These are phyloP conservation scores for Groenewaldozyma auringiensis DNA, from an alignment of 1,139 yeast species.

Conservation along the genomic window DNA sequence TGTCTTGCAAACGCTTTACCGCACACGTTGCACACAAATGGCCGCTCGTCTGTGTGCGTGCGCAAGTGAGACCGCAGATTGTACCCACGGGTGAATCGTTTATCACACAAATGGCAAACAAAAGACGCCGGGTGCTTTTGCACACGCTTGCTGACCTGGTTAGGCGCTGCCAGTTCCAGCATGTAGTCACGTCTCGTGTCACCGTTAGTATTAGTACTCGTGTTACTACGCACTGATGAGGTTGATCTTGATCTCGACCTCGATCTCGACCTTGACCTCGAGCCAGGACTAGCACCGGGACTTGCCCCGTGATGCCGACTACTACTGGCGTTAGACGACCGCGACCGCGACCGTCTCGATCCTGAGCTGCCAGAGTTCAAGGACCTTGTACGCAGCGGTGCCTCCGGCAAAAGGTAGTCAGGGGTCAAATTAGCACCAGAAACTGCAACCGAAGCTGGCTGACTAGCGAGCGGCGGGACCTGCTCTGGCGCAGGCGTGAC, in stretches of 20 bases:
- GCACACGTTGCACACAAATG: conserved; percentile 77
- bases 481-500: not conserved
- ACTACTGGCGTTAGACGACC: not conserved
- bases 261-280: conserved; percentile 16
- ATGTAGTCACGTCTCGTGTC: conserved; percentile 26
- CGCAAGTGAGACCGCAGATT: conserved; percentile 84
- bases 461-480: not conserved
- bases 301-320: not conserved
- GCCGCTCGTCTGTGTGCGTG: conserved; percentile 92
- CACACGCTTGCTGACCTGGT: conserved; percentile 40
- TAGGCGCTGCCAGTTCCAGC: conserved; percentile 30
- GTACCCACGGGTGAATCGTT: conserved; percentile 84
- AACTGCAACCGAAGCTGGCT: not conserved
- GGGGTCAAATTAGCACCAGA: not conserved
- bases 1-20: conserved; percentile 94
- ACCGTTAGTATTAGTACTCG: conserved; percentile 5
- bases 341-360: conserved; percentile 1
- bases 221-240: conserved; percentile 5
- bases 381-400: not conserved
- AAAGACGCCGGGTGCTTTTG: conserved; percentile 75
- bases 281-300: conserved; percentile 5
- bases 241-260: conserved; percentile 16
- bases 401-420: not conserved
- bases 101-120: conserved; percentile 79
- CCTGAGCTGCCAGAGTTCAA: not conserved